These are phyloP conservation scores for Kodamaea laetipori DNA, from an alignment of 805 yeast genomes.

Conservation along the genomic window DNA sequence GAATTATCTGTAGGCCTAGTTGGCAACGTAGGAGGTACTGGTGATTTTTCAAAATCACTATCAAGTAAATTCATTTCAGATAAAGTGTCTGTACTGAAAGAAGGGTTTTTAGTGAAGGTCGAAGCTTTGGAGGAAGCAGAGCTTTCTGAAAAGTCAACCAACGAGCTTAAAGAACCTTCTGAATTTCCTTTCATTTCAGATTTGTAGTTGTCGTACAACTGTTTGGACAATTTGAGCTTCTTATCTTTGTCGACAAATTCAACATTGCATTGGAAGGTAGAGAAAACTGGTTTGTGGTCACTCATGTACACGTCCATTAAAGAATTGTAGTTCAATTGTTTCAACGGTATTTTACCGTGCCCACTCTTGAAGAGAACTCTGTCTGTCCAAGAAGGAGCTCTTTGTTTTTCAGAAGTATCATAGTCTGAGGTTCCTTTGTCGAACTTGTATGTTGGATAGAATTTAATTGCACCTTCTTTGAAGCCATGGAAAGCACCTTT, in stretches of 20 bases:
- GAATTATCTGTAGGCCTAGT: constrained; percentile 13
- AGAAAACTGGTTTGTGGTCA: constrained; percentile 93
- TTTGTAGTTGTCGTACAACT: constrained; percentile 17
- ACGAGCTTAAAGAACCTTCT: neutral
- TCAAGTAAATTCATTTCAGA: constrained; percentile 40
- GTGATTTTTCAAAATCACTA: constrained; percentile 9
- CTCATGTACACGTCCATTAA: constrained; percentile 63
- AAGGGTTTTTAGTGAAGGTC: constrained; percentile 21
- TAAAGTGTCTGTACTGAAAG: constrained; percentile 31
- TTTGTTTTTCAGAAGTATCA: constrained; percentile 87
- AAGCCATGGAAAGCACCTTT: constrained; percentile 28
- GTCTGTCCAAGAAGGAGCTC: constrained; percentile 99
- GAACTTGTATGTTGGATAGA: constrained; percentile 92
- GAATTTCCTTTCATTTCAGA: constrained; percentile 1
- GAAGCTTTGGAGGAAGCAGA: constrained; percentile 12
- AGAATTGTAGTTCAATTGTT: constrained; percentile 69
- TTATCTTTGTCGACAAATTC: constrained; percentile 58
- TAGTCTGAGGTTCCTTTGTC: constrained; percentile 81
- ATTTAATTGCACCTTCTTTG: constrained; percentile 75
- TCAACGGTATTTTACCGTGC: constrained; percentile 34
- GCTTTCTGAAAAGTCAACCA: constrained; percentile 14
- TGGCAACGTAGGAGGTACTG: constrained; percentile 6
- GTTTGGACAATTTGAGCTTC: constrained; percentile 29
- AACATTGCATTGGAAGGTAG: constrained; percentile 68
- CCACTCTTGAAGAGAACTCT: constrained; percentile 67